Conservation (phyloP, 768 basidiomycete species). For the Paxillus rubicundulus region DNA sequence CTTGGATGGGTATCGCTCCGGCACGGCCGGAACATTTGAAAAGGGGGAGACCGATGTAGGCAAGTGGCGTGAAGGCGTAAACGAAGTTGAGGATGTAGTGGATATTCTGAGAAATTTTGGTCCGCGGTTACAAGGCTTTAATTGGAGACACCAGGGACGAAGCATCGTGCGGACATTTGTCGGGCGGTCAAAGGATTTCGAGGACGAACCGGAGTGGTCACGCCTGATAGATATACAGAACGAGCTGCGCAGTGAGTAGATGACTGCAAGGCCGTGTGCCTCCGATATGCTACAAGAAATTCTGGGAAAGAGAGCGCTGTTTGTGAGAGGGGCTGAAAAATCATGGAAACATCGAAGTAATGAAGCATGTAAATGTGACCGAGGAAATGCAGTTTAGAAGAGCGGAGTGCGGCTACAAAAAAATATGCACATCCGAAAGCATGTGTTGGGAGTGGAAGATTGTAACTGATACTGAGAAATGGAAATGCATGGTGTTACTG, state of each 20-base stretch:
- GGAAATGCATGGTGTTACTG: conserved; percentile 3
- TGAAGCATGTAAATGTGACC: background rate
- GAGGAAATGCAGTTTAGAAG: background rate
- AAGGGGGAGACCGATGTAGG: conserved; percentile 64
- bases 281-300: background rate
- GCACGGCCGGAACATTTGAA: conserved; percentile 58
- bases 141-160: conserved; percentile 85
- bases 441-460: conserved; percentile 1
- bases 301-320: background rate
- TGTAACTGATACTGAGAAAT: conserved; percentile 6
- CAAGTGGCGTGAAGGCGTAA: conserved; percentile 72
- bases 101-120: conserved; percentile 84
- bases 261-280: background rate
- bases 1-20: conserved; percentile 79
- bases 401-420: background rate
- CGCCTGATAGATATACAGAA: conserved; percentile 57
- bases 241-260: conserved; percentile 21
- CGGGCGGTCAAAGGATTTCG: conserved; percentile 83
- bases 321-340: conserved; percentile 1
- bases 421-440: background rate
- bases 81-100: conserved; percentile 80
- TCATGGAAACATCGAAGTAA: conserved; percentile 9
- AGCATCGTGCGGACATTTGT: conserved; percentile 88
- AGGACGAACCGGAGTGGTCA: conserved; percentile 85
- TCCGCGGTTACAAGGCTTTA: conserved; percentile 53